A percentile compares a stretch with the other conserved stretches of the same genome.
Evolutionary conservation across 73 alveolate species (phyloP).

Genomic region (Stentor coeruleus): DNA sequence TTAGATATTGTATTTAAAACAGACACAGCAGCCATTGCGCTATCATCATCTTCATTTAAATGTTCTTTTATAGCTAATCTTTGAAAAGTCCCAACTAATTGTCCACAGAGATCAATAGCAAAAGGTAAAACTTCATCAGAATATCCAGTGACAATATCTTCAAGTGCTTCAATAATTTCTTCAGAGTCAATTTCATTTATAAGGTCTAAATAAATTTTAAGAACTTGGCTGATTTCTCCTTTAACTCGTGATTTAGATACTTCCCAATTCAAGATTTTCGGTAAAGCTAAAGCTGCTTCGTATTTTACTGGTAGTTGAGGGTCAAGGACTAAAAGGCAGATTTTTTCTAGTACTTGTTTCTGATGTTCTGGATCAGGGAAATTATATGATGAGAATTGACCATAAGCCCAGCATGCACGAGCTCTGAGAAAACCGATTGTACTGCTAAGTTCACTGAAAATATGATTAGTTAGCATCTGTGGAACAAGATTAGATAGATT

Average conservation of each 20-base stretch:
- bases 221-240: conserved; percentile 40
- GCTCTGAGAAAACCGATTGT: conserved; percentile 37
- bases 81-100: conserved; percentile 31
- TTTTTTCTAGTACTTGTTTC: conserved; percentile 36
- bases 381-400: conserved; percentile 43
- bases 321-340: conserved; percentile 39
- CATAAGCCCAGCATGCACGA: conserved; percentile 61
- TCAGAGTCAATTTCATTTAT: conserved; percentile 66
- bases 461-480: conserved; percentile 38
- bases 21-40: conserved; percentile 51
- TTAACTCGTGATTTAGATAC: conserved; percentile 33
- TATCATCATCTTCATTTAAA: conserved; percentile 52
- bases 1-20: conserved; percentile 49
- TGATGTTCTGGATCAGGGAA: conserved; percentile 43
- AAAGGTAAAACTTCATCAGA: conserved; percentile 51
- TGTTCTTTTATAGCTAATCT: conserved; percentile 28
- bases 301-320: conserved; percentile 56
- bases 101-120: conserved; percentile 46
- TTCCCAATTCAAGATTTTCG: conserved; percentile 43
- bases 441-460: conserved; percentile 42
- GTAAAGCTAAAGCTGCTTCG: conserved; percentile 46
- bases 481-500: conserved; percentile 34
- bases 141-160: conserved; percentile 50
- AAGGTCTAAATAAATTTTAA: conserved; percentile 36
- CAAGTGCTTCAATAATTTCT: conserved; percentile 61